Percentiles rank a stretch among this genome's conserved stretches.
Conservation (phyloP, 768 basidiomycete species). For the Lactifluus volemus region DNA sequence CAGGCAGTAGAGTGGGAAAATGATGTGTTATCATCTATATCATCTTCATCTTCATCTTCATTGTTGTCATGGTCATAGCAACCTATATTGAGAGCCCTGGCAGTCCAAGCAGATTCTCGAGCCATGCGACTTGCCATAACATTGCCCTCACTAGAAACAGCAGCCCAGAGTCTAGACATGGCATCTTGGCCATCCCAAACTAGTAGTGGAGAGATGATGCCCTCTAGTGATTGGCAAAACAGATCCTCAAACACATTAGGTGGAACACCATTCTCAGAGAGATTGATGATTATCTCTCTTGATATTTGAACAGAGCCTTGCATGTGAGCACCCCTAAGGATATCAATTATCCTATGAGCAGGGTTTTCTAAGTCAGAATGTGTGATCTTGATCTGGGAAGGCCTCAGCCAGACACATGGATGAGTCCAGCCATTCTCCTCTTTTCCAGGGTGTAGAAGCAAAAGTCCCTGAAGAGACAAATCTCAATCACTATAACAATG, state of each 20-base stretch:
- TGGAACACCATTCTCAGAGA: slow-evolving; percentile 56
- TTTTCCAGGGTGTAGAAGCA: slow-evolving; percentile 23
- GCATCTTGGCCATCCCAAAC: slow-evolving; percentile 19
- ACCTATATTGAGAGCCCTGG: slow-evolving; percentile 24
- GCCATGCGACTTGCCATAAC: slow-evolving; percentile 23
- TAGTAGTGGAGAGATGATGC: slow-evolving; percentile 23
- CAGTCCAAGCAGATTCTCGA: slow-evolving; percentile 21
- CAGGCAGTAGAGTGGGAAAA: slow-evolving; percentile 47
- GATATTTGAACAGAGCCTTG: slow-evolving; percentile 40
- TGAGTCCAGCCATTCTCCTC: slow-evolving; percentile 4
- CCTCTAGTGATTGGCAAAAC: slow-evolving; percentile 20
- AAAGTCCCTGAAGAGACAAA: slow-evolving; percentile 23
- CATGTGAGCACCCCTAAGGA: slow-evolving; percentile 45
- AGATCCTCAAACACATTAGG: slow-evolving; percentile 29
- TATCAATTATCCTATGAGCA: slow-evolving; percentile 41
- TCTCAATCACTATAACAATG: background rate
- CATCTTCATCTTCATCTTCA: slow-evolving; percentile 18
- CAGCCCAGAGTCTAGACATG: slow-evolving; percentile 22
- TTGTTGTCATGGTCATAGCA: slow-evolving; percentile 19
- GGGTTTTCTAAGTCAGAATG: slow-evolving; percentile 32
- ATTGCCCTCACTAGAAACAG: slow-evolving; percentile 20
- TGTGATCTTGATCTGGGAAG: slow-evolving; percentile 29
- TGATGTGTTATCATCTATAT: slow-evolving; percentile 11
- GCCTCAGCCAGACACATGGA: slow-evolving; percentile 24
- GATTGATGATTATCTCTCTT: slow-evolving; percentile 51